Base-by-base conservation (phyloP, 306 rosid species). In the Malus sylvestris region DNA sequence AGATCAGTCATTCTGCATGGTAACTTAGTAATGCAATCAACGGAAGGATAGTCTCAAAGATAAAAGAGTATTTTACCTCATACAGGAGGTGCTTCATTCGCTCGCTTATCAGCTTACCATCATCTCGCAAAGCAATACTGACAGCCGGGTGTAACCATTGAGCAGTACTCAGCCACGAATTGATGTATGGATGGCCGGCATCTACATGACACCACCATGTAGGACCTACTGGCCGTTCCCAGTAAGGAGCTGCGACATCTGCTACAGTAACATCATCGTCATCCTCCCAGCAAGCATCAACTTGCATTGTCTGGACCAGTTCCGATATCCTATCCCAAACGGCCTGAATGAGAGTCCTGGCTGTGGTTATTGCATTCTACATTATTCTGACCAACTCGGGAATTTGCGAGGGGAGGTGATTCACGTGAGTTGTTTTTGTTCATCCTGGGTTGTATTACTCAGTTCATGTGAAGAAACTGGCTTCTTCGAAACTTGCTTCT, bases 301-400 rank as follows among this genome's bases (percentile, higher is more conserved):
- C 67, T 25, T 81, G 73, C 69, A 88, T 80, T 5, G 83, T 88
- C 77, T 52, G 86, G 27, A 81, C 85, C 52, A 90, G 89, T 78
- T 88, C 88, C 44, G 84, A 81, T 76, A 90, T 79, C 61, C 92
- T 84, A 44, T 71, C 71, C 92, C 95, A 87, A 63, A 64, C 45
- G n/a, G 33, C 73, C 58, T 27, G 83, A 44, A 25, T 68, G 83
- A 62, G 40, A 23, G 57, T 74, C 62, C 51, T 22, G 73, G 66
- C 45, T 20, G 49, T 8, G 16, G 30, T 63, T 65, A 22, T 33
- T 66, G n/a, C 29, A 71, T 61, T 77, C 71, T 12, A 40, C 73
- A 74, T 65, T 51, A 8, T 65, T 29, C 77, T 59, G 72, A 67
- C 52, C 44, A 40, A 40, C 44, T 40, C 44, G 9, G 44, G 10